These are phyloP conservation scores for Vitis amurensis DNA, from an alignment of 164 flowering plant species.

Conservation along the genomic window DNA sequence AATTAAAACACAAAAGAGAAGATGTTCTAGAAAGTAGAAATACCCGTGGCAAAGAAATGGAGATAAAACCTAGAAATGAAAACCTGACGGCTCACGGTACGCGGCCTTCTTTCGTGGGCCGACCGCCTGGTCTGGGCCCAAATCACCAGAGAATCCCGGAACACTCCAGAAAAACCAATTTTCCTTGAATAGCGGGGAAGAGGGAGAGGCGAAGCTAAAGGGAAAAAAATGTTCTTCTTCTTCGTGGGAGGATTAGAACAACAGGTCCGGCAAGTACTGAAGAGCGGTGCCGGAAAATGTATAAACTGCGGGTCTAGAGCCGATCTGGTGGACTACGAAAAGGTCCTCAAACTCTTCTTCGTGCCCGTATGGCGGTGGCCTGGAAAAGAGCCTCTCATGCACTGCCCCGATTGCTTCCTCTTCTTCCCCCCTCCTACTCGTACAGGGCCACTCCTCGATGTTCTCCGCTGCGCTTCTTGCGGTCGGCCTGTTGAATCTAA, in stretches of 20 bases:
- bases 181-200: not conserved
- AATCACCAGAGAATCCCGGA: too few relatives aligned
- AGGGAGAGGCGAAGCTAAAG: not conserved
- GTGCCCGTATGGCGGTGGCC: conserved; percentile 89
- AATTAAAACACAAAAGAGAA: too few relatives aligned
- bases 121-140: too few relatives aligned
- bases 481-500: conserved; percentile 53
- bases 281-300: conserved; percentile 65
- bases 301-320: conserved; percentile 69
- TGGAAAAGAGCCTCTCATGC: conserved; percentile 58
- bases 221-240: conserved; percentile 74
- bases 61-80: too few relatives aligned
- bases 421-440: conserved; percentile 39
- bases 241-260: conserved; percentile 83
- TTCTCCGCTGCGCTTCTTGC: conserved; percentile 57
- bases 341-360: conserved; percentile 77
- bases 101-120: too few relatives aligned
- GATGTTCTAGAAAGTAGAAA: too few relatives aligned
- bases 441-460: conserved; percentile 17
- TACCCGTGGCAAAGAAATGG: too few relatives aligned
- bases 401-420: conserved; percentile 59
- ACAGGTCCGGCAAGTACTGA: conserved; percentile 68
- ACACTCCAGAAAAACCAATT: too few relatives aligned
- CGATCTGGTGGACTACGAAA: conserved; percentile 86
- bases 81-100: too few relatives aligned